Conservation (phyloP, 2,329 filamentous ascomycete species). For the Alternaria gansuensis region DNA sequence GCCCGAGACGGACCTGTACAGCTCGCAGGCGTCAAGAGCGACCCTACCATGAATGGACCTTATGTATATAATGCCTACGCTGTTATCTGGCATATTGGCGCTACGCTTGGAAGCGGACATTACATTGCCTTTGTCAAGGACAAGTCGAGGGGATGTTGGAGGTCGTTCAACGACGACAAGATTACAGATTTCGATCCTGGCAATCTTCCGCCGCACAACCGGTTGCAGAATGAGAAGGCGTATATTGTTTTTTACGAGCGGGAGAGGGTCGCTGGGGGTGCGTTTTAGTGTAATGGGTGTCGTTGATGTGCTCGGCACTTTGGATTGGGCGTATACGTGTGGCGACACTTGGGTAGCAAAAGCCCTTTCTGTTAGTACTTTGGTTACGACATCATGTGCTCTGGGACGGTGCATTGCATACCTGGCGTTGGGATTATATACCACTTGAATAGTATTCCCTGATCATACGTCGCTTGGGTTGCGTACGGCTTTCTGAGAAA, state of each 20-base stretch:
- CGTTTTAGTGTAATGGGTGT: conserved; percentile 22
- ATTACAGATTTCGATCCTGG: conserved; percentile 66
- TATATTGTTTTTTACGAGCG: conserved; percentile 72
- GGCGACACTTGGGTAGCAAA: not conserved
- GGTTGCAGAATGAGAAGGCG: conserved; percentile 69
- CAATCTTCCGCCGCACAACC: conserved; percentile 58
- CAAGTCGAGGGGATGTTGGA: conserved; percentile 64
- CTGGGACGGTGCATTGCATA: conserved; percentile 19
- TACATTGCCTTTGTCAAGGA: conserved; percentile 73
- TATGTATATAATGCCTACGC: conserved; percentile 87
- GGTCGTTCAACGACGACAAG: conserved; percentile 66
- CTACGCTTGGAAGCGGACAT: conserved; percentile 75
- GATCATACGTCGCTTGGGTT: not conserved
- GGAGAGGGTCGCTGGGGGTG: conserved; percentile 47
- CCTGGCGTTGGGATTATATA: conserved; percentile 20
- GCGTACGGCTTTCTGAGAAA: no score
- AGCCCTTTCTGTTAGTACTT: conserved; percentile 2
- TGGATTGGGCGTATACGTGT: not conserved
- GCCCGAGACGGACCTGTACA: conserved; percentile 40
- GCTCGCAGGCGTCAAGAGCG: conserved; percentile 49
- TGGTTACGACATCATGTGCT: conserved; percentile 6
- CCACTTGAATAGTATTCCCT: conserved; percentile 16
- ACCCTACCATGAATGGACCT: conserved; percentile 61
- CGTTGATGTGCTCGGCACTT: not conserved
- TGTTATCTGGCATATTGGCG: conserved; percentile 79